Conservation (phyloP, 2,329 filamentous ascomycete species). For the Diaporthe amygdali region DNA sequence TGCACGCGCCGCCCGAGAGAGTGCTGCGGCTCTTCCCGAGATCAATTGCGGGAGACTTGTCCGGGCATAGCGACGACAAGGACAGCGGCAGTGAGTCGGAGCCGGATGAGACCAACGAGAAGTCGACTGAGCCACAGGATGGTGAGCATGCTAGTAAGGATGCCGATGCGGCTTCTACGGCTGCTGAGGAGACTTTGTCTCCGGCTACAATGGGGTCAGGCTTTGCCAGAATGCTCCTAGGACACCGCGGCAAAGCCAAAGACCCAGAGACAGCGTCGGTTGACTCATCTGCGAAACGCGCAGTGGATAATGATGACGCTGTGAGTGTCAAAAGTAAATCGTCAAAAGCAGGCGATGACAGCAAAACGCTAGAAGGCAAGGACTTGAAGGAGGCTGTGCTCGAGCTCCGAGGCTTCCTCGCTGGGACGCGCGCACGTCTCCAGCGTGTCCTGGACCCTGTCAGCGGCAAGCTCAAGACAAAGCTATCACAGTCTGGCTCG, state of each 20-base stretch:
- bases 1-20: slow-evolving; percentile 86
- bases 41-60: slow-evolving; percentile 82
- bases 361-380: slow-evolving; percentile 70
- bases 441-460: slow-evolving; percentile 67
- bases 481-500: slow-evolving; percentile 47
- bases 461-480: slow-evolving; percentile 65
- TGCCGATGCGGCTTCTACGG: slow-evolving; percentile 29
- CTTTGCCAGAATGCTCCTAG: slow-evolving; percentile 61
- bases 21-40: slow-evolving; percentile 86
- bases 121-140: slow-evolving; percentile 28
- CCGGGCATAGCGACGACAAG: slow-evolving; percentile 49
- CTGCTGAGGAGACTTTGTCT: slow-evolving; percentile 38
- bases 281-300: slow-evolving; percentile 57
- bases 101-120: slow-evolving; percentile 34
- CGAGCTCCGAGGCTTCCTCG: slow-evolving; percentile 86
- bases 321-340: slow-evolving; percentile 56
- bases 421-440: slow-evolving; percentile 75
- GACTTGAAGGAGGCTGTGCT: slow-evolving; percentile 82
- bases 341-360: slow-evolving; percentile 46
- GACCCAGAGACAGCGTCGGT: slow-evolving; percentile 65
- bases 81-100: slow-evolving; percentile 37
- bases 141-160: slow-evolving; percentile 37
- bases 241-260: slow-evolving; percentile 44
- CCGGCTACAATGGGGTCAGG: slow-evolving; percentile 44
- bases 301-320: slow-evolving; percentile 60